phyloP scores from a whole-genome alignment of 768 basidiomycete species.

The Kwoniella europaea region DNA sequence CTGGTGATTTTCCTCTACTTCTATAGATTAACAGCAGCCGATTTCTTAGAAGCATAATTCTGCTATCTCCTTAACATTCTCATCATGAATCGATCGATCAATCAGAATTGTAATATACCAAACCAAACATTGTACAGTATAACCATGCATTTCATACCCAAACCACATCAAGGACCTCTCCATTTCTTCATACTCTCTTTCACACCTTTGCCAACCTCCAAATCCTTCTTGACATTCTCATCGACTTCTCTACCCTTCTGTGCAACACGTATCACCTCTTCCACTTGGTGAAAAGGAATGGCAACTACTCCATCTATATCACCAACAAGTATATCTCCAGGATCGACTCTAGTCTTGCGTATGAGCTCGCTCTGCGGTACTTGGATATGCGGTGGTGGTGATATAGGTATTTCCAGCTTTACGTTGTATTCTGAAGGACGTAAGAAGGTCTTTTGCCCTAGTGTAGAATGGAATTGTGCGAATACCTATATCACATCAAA shows the following conservation, averaged over 20 bases:
- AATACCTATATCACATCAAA: constrained; percentile 62
- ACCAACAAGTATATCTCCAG: constrained; percentile 82
- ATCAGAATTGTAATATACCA: not conserved
- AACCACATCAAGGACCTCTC: constrained; percentile 63
- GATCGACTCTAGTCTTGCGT: constrained; percentile 65
- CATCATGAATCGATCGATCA: too few relatives aligned
- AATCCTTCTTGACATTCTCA: constrained; percentile 73
- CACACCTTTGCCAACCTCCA: constrained; percentile 74
- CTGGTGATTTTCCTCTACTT: not conserved
- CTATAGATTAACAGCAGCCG: constrained; percentile 41
- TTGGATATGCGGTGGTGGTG: not conserved
- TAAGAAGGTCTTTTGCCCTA: constrained; percentile 84
- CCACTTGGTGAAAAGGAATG: constrained; percentile 66
- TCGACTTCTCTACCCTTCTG: constrained; percentile 69
- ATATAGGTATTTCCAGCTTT: constrained; percentile 61
- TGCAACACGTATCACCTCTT: constrained; percentile 68
- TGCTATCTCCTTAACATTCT: not conserved
- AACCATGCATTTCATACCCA: constrained; percentile 4
- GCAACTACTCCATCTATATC: constrained; percentile 90
- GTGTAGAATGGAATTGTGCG: constrained; percentile 77
- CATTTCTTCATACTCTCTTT: constrained; percentile 78
- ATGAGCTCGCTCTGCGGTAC: not conserved
- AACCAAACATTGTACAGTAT: not conserved
- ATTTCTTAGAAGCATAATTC: constrained; percentile 42
- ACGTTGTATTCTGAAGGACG: constrained; percentile 77